Base-by-base conservation (phyloP, 139 green algal genomes). In the Chlamydomonas sp. region DNA sequence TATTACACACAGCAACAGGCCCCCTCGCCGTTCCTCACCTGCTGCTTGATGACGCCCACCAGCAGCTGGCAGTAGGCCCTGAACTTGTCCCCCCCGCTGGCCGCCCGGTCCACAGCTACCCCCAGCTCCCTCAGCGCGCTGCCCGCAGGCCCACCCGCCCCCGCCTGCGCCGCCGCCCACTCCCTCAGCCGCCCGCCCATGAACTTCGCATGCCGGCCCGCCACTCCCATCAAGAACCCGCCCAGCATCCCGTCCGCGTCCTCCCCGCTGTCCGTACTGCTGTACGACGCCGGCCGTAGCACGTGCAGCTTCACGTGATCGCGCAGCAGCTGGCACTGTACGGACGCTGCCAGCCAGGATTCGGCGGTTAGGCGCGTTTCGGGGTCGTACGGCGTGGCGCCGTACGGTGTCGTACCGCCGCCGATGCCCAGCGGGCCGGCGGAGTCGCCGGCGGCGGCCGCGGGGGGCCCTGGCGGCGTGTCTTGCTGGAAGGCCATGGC, bases 231-330 rank as follows among this genome's bases (percentile, higher is more conserved):
- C 3, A 76, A 62, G 49, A 86, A 63, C 49, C 86, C 85, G 75
- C 61, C 77, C 77, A 83, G 81, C 80, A 89, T 7, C 16, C 78
- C 58, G 15, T 86, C 85, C n/a, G 60, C 86, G 18, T 84, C 81
- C 31, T 62, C 68, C 5, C 57, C 57, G 80, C 73, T 61, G 63
- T 63, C 16, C 69, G 58, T 59, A 83, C 7, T 14, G 63, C 69
- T 64, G 17, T 31, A 18, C 71, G 67, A 85, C 64, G 83, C 61
- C 64, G 91, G 88, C 67, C 49, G 31, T 71, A 94, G 79, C 77
- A 91, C n/a, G 63, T 73, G 57, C n/a, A 80, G 31, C 79, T 94
- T 94, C 75, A 92, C 87, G 77, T 91, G 84, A n/a, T 94, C 86
- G 0, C 91, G 77, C 6, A 94, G 77, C 20, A 83, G 6, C 7